Conservation (phyloP, 2,329 filamentous ascomycete genomes). For the Kalmusia sp. region DNA sequence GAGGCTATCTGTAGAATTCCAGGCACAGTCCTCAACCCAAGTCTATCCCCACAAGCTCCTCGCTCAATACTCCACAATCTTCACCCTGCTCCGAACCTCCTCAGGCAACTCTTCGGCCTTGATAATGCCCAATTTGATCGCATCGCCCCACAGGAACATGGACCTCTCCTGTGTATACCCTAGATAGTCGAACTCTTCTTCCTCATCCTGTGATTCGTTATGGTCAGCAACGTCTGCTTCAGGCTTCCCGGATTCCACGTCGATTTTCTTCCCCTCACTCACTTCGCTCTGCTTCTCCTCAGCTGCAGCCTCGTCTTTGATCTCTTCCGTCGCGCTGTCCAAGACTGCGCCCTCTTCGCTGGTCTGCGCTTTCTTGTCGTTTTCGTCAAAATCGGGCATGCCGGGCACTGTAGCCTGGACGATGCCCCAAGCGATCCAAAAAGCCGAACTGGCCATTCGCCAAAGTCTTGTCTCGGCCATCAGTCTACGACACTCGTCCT, state of each 20-base stretch:
- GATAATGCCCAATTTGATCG: slow-evolving; percentile 77
- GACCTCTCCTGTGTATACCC: slow-evolving; percentile 89
- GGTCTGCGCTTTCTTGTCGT: slow-evolving; percentile 19
- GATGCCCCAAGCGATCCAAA: slow-evolving; percentile 96
- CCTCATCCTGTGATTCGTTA: slow-evolving; percentile 62
- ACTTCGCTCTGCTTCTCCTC: slow-evolving; percentile 33
- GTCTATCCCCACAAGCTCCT: too few relatives aligned
- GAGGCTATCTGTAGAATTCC: too few relatives aligned
- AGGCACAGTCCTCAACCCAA: too few relatives aligned
- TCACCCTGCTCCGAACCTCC: slow-evolving; percentile 68
- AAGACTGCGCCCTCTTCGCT: slow-evolving; percentile 32
- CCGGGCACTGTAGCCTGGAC: slow-evolving; percentile 89
- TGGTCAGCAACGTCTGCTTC: slow-evolving; percentile 39
- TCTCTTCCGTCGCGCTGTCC: slow-evolving; percentile 34
- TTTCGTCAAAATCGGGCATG: slow-evolving; percentile 60
- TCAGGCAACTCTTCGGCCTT: slow-evolving; percentile 77
- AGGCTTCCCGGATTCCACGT: slow-evolving; percentile 29
- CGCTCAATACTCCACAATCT: slow-evolving; percentile 69
- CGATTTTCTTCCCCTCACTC: slow-evolving; percentile 29
- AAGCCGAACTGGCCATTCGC: slow-evolving; percentile 84
- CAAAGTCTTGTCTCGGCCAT: slow-evolving; percentile 82
- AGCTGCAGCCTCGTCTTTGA: slow-evolving; percentile 18
- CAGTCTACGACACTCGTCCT: slow-evolving; percentile 73
- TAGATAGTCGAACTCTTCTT: slow-evolving; percentile 90
- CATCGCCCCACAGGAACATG: slow-evolving; percentile 94